Evolutionary conservation across 257 asterid genomes (phyloP), one percentile per base, ranked within the genome.

Genomic region (Nicotiana noctiflora): DNA sequence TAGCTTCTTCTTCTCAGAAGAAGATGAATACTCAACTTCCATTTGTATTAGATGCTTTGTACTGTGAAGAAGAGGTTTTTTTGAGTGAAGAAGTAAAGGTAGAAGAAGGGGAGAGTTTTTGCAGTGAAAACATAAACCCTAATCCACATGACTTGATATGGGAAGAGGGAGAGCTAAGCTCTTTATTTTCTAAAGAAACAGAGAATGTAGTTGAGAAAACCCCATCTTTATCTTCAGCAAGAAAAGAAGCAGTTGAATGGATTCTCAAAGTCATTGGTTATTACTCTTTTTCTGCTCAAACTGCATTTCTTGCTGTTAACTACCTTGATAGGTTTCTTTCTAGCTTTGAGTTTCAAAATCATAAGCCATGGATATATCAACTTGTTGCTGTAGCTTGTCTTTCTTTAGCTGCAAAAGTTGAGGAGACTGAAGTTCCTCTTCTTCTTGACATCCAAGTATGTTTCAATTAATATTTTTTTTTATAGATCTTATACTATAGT

Each of bases 331-430:
- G 95, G 59, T 92, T 92, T 82, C 84, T 91, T 31, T 77, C 13
- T 76, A 75, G 82, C 61, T 84, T 80, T 67, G 81, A 82, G 68
- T 85, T 85, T 51, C 86, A 85, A 15, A 31, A 55, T 25, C 88
- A 83, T 61, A 88, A 89, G 85, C 92, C 96, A 81, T 92, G 97
- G 97, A 90, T 88, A 89, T 67, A 77, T 79, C 97, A 94, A 9
- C 94, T 94, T 7, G 90, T 91, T 83, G 93, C 96, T 63, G 97
- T 94, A 34, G 92, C 94, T 68, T 94, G 92, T 78, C 93, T 94
- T 27, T 94, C 97, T 81, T 84, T 92, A 76, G 96, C 98, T 89
- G 95, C 96, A 0, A 92, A 93, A 88, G 88, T 93, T 75, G 98
- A 93, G 74, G 98, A 92, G 83, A 86, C 90, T 83, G 86, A 83